Evolutionary conservation across 371 early-diverging fungal species (phyloP).

Genomic region (Entomophthora muscae): DNA sequence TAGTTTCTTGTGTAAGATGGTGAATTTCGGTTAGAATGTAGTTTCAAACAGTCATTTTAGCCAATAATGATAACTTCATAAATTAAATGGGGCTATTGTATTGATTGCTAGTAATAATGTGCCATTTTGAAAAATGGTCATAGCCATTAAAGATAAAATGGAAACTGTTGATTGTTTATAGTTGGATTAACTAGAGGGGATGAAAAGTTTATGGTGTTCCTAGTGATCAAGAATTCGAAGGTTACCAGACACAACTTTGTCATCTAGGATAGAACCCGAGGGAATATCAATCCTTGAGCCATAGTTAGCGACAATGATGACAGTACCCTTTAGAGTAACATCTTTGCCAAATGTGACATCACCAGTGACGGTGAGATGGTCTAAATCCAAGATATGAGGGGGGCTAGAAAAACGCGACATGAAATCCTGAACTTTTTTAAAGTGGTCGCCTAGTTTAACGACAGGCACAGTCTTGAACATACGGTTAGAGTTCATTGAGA

Average conservation of each 20-base stretch:
- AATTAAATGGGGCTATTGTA: no score
- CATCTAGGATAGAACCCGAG: constrained; percentile 93
- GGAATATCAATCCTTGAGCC: constrained; percentile 94
- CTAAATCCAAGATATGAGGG: constrained; percentile 94
- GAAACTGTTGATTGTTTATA: no score
- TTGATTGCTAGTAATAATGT: no score
- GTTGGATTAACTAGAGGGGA: not conserved
- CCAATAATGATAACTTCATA: no score
- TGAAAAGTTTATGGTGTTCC: no score
- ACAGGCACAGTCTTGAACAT: constrained; percentile 86
- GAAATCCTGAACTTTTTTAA: constrained; percentile 72
- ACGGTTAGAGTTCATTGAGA: constrained; percentile 82
- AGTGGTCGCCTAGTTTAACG: constrained; percentile 95
- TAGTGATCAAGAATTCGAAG: constrained; percentile 73
- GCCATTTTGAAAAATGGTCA: no score
- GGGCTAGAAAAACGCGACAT: constrained; percentile 71
- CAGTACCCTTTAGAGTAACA: constrained; percentile 90
- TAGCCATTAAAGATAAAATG: no score
- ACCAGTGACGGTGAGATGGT: constrained; percentile 96
- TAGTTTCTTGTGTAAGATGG: no score
- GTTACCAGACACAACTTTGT: constrained; percentile 97
- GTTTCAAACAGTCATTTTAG: no score
- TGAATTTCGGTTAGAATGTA: no score
- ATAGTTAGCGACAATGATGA: constrained; percentile 97
- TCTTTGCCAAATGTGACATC: constrained; percentile 95